These are phyloP conservation scores for Candida taoyuanica DNA, from an alignment of 805 yeast genomes.

Conservation along the genomic window DNA sequence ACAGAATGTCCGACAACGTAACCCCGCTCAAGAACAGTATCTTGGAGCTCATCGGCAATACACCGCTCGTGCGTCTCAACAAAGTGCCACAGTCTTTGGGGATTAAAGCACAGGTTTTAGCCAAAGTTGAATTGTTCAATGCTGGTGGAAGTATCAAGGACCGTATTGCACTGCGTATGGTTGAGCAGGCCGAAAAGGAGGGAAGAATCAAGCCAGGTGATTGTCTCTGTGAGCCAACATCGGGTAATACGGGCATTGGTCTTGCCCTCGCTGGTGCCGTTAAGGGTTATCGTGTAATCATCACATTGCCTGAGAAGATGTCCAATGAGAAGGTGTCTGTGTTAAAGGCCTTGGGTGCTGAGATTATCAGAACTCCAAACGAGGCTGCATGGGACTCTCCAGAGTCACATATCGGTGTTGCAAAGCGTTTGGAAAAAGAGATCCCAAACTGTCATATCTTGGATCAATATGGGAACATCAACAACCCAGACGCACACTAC, in stretches of 20 bases:
- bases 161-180: slow-evolving; percentile 83
- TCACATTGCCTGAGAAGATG: slow-evolving; percentile 89
- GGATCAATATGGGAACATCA: slow-evolving; percentile 75
- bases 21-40: slow-evolving; percentile 29
- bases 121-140: slow-evolving; percentile 77
- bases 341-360: slow-evolving; percentile 85
- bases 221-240: slow-evolving; percentile 83
- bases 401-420: slow-evolving; percentile 87
- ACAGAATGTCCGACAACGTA: slow-evolving; percentile 2
- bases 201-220: slow-evolving; percentile 87
- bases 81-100: slow-evolving; percentile 73
- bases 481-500: slow-evolving; percentile 82
- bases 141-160: slow-evolving; percentile 91
- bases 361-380: slow-evolving; percentile 85
- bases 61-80: slow-evolving; percentile 73
- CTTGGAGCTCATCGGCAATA: slow-evolving; percentile 77
- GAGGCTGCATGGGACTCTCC: slow-evolving; percentile 94
- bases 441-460: slow-evolving; percentile 80
- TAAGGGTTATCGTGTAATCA: slow-evolving; percentile 79
- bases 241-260: slow-evolving; percentile 91
- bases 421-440: slow-evolving; percentile 72
- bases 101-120: slow-evolving; percentile 64
- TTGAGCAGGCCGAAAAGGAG: slow-evolving; percentile 73
- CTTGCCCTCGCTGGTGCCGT: slow-evolving; percentile 84
- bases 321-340: slow-evolving; percentile 87